Evolutionary conservation across 257 asterid species (phyloP), one percentile per base, ranked within the genome.

Genomic region (Solanum bukasovii): DNA sequence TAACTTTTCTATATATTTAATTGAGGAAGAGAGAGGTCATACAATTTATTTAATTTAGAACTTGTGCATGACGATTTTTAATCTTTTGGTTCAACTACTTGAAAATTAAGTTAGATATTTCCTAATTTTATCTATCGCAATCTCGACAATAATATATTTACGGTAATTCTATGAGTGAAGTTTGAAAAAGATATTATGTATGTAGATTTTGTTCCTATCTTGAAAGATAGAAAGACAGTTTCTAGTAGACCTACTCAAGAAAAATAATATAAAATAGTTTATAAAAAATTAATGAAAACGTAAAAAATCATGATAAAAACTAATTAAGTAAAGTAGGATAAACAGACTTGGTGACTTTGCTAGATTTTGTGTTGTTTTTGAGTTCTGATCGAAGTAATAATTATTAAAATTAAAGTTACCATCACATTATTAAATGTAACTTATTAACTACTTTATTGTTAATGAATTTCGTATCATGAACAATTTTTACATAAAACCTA

Each of bases 141-240:
- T 67, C 1, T 5, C 0, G 1, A 67, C 0, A 70, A 70, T 13
- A 29, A 6, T 3, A 29, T 70, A 70, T 70, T 6, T 13, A 29
- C 3, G 2, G 0, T 14, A 3, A 13, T 29, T 70, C 1, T 13
- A 70, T 0, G 1, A 13, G 23, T 29, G 3, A 68, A 11, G 1
- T 63, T 63, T 4, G 3, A n/a, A 2, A 0, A 11, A 10, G 3
- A 25, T 65, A 63, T 2, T 10, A 4, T n/a, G 16, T 11, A 11
- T n/a, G 6, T 0, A 65, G 9, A 59, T 20, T 21, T 21, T 59
- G 2, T 21, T 7, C 0, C 2, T 20, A 59, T 59, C 12, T 59
- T 21, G 0, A 59, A 59, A 59, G 2, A 7, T 59, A 59, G 25
- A 59, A 59, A 59, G 5, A 20, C 5, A 2, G 1, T 59, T 59